phyloP scores from a whole-genome alignment of 2,329 filamentous ascomycete species.

The Thelonectria rubi region DNA sequence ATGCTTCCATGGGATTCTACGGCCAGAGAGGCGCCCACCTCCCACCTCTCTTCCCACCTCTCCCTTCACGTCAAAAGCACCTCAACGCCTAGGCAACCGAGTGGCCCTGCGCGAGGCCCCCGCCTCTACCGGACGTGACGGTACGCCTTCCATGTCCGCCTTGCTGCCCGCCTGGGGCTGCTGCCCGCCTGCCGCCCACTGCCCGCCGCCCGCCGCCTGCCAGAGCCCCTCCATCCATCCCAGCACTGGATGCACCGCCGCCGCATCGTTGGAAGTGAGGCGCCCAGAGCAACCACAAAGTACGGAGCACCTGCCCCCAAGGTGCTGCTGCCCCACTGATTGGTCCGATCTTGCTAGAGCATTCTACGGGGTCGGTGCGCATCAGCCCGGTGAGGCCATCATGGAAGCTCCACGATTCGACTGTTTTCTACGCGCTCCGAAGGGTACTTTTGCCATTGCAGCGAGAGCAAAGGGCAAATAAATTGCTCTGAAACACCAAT shows the following conservation, averaged over 20 bases:
- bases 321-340: constrained; percentile 29
- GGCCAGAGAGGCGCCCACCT: constrained; percentile 42
- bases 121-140: too few species aligned
- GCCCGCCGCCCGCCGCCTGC: neutral
- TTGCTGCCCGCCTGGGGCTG: too few species aligned
- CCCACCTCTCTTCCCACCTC: constrained; percentile 24
- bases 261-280: too few species aligned
- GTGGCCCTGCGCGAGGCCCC: neutral
- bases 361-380: constrained; percentile 31
- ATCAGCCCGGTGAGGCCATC: constrained; percentile 8
- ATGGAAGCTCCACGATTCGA: constrained; percentile 8
- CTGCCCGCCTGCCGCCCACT: constrained; percentile 4
- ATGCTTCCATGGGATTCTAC: constrained; percentile 59
- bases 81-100: constrained; percentile 27
- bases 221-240: neutral
- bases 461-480: neutral
- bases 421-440: neutral
- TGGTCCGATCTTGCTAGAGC: constrained; percentile 37
- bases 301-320: too few species aligned
- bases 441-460: too few species aligned
- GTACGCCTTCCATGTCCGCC: too few species aligned
- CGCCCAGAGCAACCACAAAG: too few species aligned
- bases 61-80: neutral
- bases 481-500: neutral
- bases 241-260: too few species aligned